Evolutionary conservation across 371 early-diverging fungal species (phyloP).

Genomic region (Mucor lusitanicus): DNA sequence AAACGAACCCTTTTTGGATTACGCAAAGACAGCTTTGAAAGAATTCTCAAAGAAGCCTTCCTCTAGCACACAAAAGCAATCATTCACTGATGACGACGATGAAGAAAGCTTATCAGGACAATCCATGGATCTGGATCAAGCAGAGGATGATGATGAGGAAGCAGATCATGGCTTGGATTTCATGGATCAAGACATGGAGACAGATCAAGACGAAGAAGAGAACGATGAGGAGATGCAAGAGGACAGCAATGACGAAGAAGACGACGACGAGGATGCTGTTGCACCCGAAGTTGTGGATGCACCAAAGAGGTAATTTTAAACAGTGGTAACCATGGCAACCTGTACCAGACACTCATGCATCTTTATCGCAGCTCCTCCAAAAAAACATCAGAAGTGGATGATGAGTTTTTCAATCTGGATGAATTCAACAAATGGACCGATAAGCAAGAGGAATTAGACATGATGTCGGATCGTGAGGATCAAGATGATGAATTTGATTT

Average conservation of each 20-base stretch:
- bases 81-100: not conserved
- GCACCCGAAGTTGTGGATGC: constrained; percentile 22
- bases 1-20: constrained; percentile 80
- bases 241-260: constrained; percentile 13
- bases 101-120: constrained; percentile 27
- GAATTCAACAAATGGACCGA: constrained; percentile 68
- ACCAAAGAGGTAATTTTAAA: constrained; percentile 2
- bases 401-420: constrained; percentile 66
- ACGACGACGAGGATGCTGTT: constrained; percentile 11
- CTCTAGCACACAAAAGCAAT: not conserved
- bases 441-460: constrained; percentile 31
- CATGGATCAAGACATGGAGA: constrained; percentile 22
- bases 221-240: constrained; percentile 29
- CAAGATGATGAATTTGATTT: constrained; percentile 51
- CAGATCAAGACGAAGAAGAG: constrained; percentile 28
- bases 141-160: constrained; percentile 26
- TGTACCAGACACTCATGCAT: no score
- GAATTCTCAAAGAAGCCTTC: constrained; percentile 26
- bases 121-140: constrained; percentile 40
- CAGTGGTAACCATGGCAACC: no score
- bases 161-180: constrained; percentile 12
- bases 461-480: constrained; percentile 54
- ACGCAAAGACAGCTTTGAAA: constrained; percentile 53
- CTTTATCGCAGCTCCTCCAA: constrained; percentile 1
- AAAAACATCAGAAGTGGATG: constrained; percentile 61